Evolutionary conservation across 495 filamentous ascomycete species (phyloP), one percentile per base, ranked within the genome.

Genomic region (Peziza echinospora): DNA sequence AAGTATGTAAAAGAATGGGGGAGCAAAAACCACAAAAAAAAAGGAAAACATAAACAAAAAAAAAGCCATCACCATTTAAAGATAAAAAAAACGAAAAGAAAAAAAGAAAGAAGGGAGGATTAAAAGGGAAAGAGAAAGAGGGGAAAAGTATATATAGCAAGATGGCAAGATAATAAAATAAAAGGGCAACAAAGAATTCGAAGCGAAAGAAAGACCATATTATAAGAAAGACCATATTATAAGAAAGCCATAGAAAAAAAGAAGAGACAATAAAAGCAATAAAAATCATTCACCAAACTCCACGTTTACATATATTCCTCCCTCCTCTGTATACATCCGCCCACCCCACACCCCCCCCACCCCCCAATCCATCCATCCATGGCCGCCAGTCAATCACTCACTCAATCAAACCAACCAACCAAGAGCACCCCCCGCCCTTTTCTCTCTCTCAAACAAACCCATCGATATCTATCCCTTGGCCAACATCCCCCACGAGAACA

Each of bases 351-450:
- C n/a, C n/a, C n/a, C 30, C 30, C 30, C 7, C 26, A 22, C 22
- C 43, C 43, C 13, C 5, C 43, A 45, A 45, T 9, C 13, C 43
- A 45, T 26, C 43, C 23, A 23, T 45, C n/a, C n/a, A n/a, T n/a
- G n/a, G n/a, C n/a, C n/a, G n/a, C n/a, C n/a, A n/a, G n/a, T n/a
- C n/a, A n/a, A n/a, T n/a, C n/a, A n/a, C n/a, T 45, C 9, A n/a
- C 13, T 22, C 25, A 45, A n/a, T n/a, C n/a, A n/a, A n/a, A n/a
- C n/a, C 17, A 11, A 5, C 24, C 21, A 9, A 46, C 25, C 13
- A 40, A 46, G 2, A 1, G 44, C 41, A 23, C 22, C 44, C 24
- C 17, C 10, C 10, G 21, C 41, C 26, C 39, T 13, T 46, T 24
- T 26, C 26, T 49, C 30, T 16, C 17, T 17, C 9, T 13, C 30